Percentiles rank a stretch among this genome's conserved stretches.
phyloP scores from a whole-genome alignment of 2,329 filamentous ascomycete genomes.

The Pyricularia grisea region DNA sequence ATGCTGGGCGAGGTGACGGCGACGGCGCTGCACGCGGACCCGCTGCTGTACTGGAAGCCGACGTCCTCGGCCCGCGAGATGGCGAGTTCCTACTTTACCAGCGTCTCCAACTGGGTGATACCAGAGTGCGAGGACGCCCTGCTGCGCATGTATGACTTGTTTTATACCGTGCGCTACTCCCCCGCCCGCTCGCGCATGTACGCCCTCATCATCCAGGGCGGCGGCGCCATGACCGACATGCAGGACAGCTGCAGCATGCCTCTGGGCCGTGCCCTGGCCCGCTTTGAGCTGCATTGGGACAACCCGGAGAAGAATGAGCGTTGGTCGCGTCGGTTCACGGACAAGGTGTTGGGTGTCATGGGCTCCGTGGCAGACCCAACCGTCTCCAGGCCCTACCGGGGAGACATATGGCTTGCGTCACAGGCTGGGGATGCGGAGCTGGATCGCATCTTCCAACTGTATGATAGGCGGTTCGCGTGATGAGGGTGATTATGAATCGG shows the following conservation, averaged over 20 bases:
- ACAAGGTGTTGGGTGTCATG: not conserved
- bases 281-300: slow-evolving; percentile 4
- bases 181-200: not conserved
- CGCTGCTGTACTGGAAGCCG: slow-evolving; percentile 2
- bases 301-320: not conserved
- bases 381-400: not conserved
- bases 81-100: not conserved
- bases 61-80: slow-evolving; percentile 1
- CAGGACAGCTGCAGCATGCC: slow-evolving; percentile 1
- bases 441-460: not conserved
- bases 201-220: slow-evolving; percentile 3
- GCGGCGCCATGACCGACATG: not conserved
- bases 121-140: not conserved
- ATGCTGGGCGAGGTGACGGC: slow-evolving; percentile 4
- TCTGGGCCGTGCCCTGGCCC: not conserved
- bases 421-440: not conserved
- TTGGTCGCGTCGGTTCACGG: not conserved
- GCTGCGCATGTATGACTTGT: not conserved
- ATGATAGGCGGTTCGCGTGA: not conserved
- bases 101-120: slow-evolving; percentile 1
- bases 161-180: not conserved
- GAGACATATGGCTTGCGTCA: not conserved
- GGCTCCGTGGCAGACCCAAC: not conserved
- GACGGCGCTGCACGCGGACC: not conserved
- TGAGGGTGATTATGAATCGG: not conserved